Conservation (phyloP, 2,329 filamentous ascomycete genomes). For the Microsporum audouinii region DNA sequence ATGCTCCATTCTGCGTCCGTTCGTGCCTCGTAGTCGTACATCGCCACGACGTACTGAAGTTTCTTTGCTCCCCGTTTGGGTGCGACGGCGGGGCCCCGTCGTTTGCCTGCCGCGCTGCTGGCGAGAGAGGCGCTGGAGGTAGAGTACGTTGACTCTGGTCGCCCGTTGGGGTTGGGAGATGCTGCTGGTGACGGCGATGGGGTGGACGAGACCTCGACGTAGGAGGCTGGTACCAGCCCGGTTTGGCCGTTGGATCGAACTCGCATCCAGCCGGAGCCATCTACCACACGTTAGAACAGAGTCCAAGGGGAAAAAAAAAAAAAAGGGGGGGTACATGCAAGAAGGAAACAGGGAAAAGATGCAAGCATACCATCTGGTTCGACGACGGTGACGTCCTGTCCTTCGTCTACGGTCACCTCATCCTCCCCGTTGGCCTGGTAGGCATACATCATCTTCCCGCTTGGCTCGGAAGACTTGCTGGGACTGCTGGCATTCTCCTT, state of each 20-base stretch:
- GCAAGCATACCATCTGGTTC: constrained; percentile 69
- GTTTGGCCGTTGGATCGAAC: constrained; percentile 60
- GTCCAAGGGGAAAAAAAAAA: neutral
- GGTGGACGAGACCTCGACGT: constrained; percentile 57
- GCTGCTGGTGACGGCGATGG: constrained; percentile 20
- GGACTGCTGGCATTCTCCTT: constrained; percentile 7
- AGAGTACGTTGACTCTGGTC: constrained; percentile 66
- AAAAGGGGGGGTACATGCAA: neutral
- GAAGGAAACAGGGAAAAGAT: neutral
- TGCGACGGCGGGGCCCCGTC: constrained; percentile 84
- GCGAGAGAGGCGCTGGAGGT: constrained; percentile 60
- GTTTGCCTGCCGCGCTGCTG: constrained; percentile 51
- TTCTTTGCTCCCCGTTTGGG: constrained; percentile 87
- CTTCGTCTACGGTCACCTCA: constrained; percentile 70
- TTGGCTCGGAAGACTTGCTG: constrained; percentile 42
- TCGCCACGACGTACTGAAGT: constrained; percentile 78
- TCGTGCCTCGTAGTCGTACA: constrained; percentile 84
- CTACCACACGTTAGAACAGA: constrained; percentile 36
- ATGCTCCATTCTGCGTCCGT: constrained; percentile 83
- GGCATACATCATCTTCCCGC: constrained; percentile 77
- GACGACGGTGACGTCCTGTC: constrained; percentile 62
- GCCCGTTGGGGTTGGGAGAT: constrained; percentile 27
- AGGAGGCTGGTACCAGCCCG: constrained; percentile 77
- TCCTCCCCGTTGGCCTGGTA: constrained; percentile 74
- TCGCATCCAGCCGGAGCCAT: constrained; percentile 85